These are phyloP conservation scores for Rhizoctonia solani DNA, from an alignment of 1,284 basidiomycete genomes.

Conservation along the genomic window DNA sequence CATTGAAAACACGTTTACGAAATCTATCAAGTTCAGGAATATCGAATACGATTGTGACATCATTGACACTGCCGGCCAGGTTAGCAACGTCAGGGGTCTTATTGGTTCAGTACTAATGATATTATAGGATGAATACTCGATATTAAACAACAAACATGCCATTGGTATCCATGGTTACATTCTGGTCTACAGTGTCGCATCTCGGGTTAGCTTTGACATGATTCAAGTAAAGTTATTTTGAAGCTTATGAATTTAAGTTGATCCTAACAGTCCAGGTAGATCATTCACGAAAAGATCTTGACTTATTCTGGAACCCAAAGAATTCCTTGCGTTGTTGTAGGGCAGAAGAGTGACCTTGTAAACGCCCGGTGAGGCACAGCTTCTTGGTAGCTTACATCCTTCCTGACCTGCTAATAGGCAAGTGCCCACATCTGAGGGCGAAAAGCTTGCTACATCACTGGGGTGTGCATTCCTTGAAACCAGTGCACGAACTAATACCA, in stretches of 20 bases:
- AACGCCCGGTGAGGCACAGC: conserved; percentile 58
- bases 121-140: conserved; percentile 81
- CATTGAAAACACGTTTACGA: conserved; percentile 88
- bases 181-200: conserved; percentile 94
- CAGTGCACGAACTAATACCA: conserved; percentile 85
- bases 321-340: conserved; percentile 95
- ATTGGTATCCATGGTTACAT: conserved; percentile 85
- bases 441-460: conserved; percentile 72
- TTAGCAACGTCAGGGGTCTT: conserved; percentile 19
- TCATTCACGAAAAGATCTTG: conserved; percentile 96
- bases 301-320: conserved; percentile 89
- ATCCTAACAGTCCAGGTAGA: conserved; percentile 43
- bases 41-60: conserved; percentile 94
- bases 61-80: conserved; percentile 90
- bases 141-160: conserved; percentile 80
- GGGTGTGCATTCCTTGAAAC: conserved; percentile 85
- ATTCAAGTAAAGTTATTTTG: conserved; percentile 54
- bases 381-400: neutral
- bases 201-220: conserved; percentile 94
- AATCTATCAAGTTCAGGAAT: conserved; percentile 82
- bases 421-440: conserved; percentile 74
- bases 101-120: conserved; percentile 26
- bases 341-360: conserved; percentile 89
- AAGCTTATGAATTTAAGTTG: neutral
- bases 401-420: conserved; percentile 55